A percentile compares a stretch with the other conserved stretches of the same genome.
phyloP scores from a whole-genome alignment of 805 yeast genomes.

The Ogataea trehaloabstinens region DNA sequence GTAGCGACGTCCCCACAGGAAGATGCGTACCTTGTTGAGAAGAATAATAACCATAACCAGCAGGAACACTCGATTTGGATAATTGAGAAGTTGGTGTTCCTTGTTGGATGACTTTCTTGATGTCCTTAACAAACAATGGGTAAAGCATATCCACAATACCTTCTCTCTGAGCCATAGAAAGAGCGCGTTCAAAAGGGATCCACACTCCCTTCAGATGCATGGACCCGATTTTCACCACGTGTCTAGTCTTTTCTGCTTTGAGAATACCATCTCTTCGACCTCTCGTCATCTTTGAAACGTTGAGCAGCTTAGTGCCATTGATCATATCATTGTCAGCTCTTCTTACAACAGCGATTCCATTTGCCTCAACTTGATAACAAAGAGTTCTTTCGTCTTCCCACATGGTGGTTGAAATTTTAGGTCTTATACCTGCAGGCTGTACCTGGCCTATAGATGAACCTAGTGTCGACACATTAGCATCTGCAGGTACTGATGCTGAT shows the following conservation, averaged over 20 bases:
- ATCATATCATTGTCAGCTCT: slow-evolving; percentile 73
- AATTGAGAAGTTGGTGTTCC: slow-evolving; percentile 33
- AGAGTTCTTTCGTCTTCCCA: slow-evolving; percentile 75
- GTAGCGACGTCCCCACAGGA: slow-evolving; percentile 6
- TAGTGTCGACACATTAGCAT: slow-evolving; percentile 2
- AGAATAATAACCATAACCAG: slow-evolving; percentile 12
- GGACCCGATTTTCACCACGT: slow-evolving; percentile 72
- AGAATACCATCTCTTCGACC: slow-evolving; percentile 71
- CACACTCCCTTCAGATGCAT: slow-evolving; percentile 76
- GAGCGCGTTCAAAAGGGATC: slow-evolving; percentile 72
- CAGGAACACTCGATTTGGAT: slow-evolving; percentile 15
- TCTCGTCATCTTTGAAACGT: slow-evolving; percentile 72
- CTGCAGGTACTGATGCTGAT: slow-evolving; percentile 2
- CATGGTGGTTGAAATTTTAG: slow-evolving; percentile 66
- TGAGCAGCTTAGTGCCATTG: slow-evolving; percentile 66
- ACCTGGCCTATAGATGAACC: slow-evolving; percentile 24
- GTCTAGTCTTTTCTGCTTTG: slow-evolving; percentile 63
- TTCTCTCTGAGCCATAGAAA: slow-evolving; percentile 67
- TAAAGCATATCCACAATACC: slow-evolving; percentile 57
- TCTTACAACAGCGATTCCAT: slow-evolving; percentile 63
- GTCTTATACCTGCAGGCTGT: slow-evolving; percentile 27
- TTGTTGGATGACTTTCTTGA: slow-evolving; percentile 44
- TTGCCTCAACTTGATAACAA: slow-evolving; percentile 71
- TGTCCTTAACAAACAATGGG: slow-evolving; percentile 64
- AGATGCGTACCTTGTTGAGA: slow-evolving; percentile 10